These are phyloP conservation scores for Claviceps sp. DNA, from an alignment of 2,329 filamentous ascomycete genomes.

Conservation along the genomic window DNA sequence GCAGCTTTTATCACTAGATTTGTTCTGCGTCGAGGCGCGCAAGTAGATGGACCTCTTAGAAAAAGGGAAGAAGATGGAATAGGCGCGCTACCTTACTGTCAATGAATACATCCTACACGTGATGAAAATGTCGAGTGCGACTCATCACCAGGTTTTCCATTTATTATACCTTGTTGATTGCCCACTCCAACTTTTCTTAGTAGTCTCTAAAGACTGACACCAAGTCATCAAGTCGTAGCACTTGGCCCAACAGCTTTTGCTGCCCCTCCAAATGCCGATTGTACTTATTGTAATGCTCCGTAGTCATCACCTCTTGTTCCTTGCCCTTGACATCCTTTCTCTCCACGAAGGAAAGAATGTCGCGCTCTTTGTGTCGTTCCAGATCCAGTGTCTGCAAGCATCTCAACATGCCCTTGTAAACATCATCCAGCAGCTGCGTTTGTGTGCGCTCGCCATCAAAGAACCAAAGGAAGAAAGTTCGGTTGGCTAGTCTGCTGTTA, in stretches of 20 bases:
- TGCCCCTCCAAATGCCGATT: slow-evolving; percentile 48
- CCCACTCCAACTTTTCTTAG: neutral
- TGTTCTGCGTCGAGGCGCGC: neutral
- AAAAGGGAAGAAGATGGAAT: neutral
- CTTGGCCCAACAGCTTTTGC: slow-evolving; percentile 63
- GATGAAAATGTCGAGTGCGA: neutral
- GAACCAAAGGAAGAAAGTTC: slow-evolving; percentile 85
- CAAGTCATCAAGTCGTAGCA: slow-evolving; percentile 71
- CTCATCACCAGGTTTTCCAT: neutral
- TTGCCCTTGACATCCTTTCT: slow-evolving; percentile 75
- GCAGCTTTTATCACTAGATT: neutral
- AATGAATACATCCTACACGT: neutral
- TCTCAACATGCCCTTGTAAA: slow-evolving; percentile 82
- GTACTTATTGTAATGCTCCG: slow-evolving; percentile 56
- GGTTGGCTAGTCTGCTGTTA: slow-evolving; percentile 63
- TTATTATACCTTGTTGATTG: neutral
- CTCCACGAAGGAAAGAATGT: slow-evolving; percentile 68
- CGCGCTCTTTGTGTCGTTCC: slow-evolving; percentile 57
- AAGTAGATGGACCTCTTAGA: neutral
- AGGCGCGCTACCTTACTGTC: neutral
- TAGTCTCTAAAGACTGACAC: slow-evolving; percentile 74
- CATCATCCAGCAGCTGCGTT: slow-evolving; percentile 59
- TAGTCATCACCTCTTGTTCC: slow-evolving; percentile 66
- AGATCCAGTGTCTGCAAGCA: slow-evolving; percentile 68
- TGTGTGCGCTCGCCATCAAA: slow-evolving; percentile 66